Base-by-base conservation (phyloP, 805 yeast species). In the Saturnispora serradocipensis region DNA sequence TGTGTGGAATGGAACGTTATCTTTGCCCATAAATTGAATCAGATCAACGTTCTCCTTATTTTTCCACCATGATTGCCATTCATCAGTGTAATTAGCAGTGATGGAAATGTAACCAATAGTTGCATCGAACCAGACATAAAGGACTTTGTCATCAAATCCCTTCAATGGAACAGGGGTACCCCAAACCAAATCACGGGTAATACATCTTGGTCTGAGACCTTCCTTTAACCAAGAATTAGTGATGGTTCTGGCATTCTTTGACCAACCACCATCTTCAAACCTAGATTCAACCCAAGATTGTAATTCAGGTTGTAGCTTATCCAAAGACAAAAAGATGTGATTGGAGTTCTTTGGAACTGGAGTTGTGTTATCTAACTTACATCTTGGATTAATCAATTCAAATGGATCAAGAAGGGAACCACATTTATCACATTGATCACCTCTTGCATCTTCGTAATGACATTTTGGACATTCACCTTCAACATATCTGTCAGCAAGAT, bases 111-210 rank as follows among this genome's bases (percentile, higher is more conserved):
- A 93, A 44, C 99, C 99, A 60, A 93, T 93, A 47, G 96, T 80
- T 38, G 99, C 99, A 72, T 93, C 99, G 61, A 93, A 93, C 99
- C 99, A 93, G 53, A 93, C 99, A 65, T 93, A 93, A 61, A 93
- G 74, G 11, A 93, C 99, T 71, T 93, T 93, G 51, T 88, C 84
- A 59, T 84, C 81, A 72, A 76, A 93, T 48, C 82, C 87, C 60
- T 86, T 84, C 58, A 88, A 72, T 47, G 99, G 99, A 27, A 93
- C 98, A 8, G 98, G 97, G 7, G 96, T 89, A 68, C 99, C 99
- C 99, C 99, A 93, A 46, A 82, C 82, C 65, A 93, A 78, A 67
- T 93, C 99, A 73, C 99, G 84, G 16, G 99, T 93, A 67, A 93
- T 93, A 72, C 97, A 88, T 69, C 98, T 83, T 56, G 98, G 93